Conservation (phyloP, 805 yeast species). For the Wickerhamiella dianesei region DNA sequence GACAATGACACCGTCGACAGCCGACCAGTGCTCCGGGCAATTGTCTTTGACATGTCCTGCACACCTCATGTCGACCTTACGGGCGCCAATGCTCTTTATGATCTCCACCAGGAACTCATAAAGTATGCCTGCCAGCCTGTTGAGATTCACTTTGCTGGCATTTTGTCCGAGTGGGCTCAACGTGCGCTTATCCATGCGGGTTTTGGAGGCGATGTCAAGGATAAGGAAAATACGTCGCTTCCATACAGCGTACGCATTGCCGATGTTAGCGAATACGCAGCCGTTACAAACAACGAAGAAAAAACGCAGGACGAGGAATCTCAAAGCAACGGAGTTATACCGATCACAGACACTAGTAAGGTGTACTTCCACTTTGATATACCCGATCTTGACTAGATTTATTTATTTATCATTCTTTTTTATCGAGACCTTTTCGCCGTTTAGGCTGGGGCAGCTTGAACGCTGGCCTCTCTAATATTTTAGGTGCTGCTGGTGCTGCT, state of each 20-base stretch:
- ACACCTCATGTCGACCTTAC: conserved; percentile 70
- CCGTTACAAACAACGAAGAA: not conserved
- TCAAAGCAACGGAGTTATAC: conserved; percentile 24
- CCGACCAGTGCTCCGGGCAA: conserved; percentile 54
- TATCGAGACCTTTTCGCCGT: conserved; percentile 7
- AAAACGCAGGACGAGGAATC: conserved; percentile 8
- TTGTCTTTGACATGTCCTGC: conserved; percentile 71
- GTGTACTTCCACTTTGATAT: conserved; percentile 72
- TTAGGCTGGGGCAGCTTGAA: conserved; percentile 6
- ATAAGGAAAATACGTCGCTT: not conserved
- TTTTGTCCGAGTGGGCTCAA: conserved; percentile 75
- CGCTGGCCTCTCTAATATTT: not conserved
- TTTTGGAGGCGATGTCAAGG: conserved; percentile 29
- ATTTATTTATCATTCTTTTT: conserved; percentile 1
- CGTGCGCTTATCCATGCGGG: conserved; percentile 58
- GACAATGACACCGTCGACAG: conserved; percentile 27
- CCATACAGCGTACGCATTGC: not conserved
- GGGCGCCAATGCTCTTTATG: conserved; percentile 63
- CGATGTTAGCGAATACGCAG: conserved; percentile 3
- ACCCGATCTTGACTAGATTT: conserved; percentile 31
- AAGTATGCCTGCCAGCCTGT: conserved; percentile 68
- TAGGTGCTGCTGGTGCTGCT: not conserved
- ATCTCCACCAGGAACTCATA: conserved; percentile 57
- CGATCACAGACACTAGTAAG: conserved; percentile 50
- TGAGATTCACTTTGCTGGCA: conserved; percentile 80